phyloP scores from a whole-genome alignment of 805 yeast genomes.

The Candida incommunis region DNA sequence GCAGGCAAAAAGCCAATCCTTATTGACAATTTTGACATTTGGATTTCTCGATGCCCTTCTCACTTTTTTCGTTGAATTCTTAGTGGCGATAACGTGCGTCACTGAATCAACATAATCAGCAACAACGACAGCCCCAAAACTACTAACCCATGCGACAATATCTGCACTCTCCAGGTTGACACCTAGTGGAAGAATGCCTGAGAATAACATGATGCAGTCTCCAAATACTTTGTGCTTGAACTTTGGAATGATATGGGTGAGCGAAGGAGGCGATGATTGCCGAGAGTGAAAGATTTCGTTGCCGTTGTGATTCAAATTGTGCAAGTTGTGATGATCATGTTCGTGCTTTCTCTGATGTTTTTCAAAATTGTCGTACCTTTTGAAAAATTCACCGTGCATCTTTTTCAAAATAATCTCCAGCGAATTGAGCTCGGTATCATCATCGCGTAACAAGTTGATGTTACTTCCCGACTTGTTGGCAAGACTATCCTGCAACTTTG shows the following conservation, averaged over 20 bases:
- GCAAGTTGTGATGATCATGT: not conserved
- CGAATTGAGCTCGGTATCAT: constrained; percentile 60
- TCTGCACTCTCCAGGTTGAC: constrained; percentile 59
- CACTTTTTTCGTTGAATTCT: constrained; percentile 73
- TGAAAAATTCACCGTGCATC: constrained; percentile 58
- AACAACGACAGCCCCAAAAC: constrained; percentile 81
- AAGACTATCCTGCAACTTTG: constrained; percentile 63
- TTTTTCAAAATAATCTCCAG: constrained; percentile 46
- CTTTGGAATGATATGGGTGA: constrained; percentile 32
- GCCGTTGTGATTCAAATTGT: not conserved
- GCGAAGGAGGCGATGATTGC: not conserved
- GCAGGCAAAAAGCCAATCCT: constrained; percentile 87
- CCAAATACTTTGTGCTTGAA: constrained; percentile 56
- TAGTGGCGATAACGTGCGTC: constrained; percentile 79
- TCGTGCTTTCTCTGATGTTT: not conserved
- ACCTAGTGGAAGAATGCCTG: constrained; percentile 86
- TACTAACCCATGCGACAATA: constrained; percentile 81
- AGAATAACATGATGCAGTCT: constrained; percentile 59
- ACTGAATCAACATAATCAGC: constrained; percentile 56
- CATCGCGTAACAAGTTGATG: constrained; percentile 48
- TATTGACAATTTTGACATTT: constrained; percentile 62
- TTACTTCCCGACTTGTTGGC: constrained; percentile 6
- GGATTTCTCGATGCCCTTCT: constrained; percentile 56
- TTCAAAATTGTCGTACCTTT: constrained; percentile 24
- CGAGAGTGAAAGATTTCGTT: not conserved